Evolutionary conservation across 2,329 filamentous ascomycete species (phyloP).

Genomic region (Monilinia polystroma): DNA sequence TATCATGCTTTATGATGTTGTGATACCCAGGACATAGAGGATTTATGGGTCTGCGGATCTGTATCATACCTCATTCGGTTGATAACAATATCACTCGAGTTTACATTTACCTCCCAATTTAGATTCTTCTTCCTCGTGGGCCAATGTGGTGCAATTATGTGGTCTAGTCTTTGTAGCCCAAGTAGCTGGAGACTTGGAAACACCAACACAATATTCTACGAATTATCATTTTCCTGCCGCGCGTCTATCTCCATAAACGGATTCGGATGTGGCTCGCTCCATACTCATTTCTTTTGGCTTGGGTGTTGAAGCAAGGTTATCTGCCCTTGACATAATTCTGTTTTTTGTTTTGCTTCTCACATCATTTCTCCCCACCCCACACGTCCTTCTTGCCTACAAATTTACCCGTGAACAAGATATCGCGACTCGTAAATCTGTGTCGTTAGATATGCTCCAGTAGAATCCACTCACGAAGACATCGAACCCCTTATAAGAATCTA

Average conservation of each 20-base stretch:
- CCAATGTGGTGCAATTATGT: not conserved
- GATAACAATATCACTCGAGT: not conserved
- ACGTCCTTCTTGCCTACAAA: not conserved
- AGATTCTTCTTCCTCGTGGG: not conserved
- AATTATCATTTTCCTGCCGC: too few species aligned
- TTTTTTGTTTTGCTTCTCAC: not conserved
- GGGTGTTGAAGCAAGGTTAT: not conserved
- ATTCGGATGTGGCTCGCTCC: not conserved
- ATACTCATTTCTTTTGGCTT: not conserved
- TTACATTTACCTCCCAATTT: not conserved
- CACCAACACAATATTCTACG: not conserved
- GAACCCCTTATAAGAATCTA: not conserved
- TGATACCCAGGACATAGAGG: not conserved
- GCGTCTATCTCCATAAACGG: not conserved
- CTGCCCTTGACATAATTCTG: not conserved
- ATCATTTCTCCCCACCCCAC: not conserved
- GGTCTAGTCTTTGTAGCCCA: not conserved
- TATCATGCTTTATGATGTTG: not conserved
- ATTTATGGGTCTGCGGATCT: not conserved
- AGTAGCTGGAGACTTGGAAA: not conserved
- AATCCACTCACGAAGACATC: too few species aligned
- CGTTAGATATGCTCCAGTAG: not conserved
- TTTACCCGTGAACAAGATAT: not conserved
- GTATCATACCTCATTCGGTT: not conserved
- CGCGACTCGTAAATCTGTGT: too few species aligned